phyloP scores from a whole-genome alignment of 306 rosid species.

The Cicer pinnatifidum region DNA sequence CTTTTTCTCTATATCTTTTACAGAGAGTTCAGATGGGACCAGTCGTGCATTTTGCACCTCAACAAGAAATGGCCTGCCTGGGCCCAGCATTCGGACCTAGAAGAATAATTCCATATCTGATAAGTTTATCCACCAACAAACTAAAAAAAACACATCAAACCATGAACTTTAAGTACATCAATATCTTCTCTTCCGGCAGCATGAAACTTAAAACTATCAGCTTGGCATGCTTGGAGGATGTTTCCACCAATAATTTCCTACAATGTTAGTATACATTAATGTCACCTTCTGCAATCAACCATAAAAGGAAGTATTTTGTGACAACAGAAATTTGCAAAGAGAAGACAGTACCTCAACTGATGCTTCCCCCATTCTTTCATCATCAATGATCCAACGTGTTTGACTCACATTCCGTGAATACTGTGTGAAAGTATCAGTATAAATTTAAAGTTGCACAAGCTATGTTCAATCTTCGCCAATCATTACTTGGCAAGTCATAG shows the following conservation, averaged over 20 bases:
- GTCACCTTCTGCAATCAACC: constrained; percentile 43
- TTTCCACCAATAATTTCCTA: constrained; percentile 81
- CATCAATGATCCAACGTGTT: constrained; percentile 90
- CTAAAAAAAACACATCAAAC: constrained; percentile 35
- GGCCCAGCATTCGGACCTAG: constrained; percentile 94
- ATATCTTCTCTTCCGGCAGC: constrained; percentile 99
- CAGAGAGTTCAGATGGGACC: constrained; percentile 61
- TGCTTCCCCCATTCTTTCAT: constrained; percentile 97
- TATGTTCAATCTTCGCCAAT: constrained; percentile 34
- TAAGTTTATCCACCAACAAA: constrained; percentile 33
- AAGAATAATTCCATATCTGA: constrained; percentile 43
- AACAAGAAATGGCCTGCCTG: constrained; percentile 91
- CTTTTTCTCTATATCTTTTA: constrained; percentile 59
- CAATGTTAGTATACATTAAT: constrained; percentile 42
- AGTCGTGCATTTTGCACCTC: constrained; percentile 79
- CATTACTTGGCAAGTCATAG: constrained; percentile 32
- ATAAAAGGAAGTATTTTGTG: constrained; percentile 34
- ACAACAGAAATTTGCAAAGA: constrained; percentile 24
- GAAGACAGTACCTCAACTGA: constrained; percentile 78
- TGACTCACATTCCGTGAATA: constrained; percentile 97
- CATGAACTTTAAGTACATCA: constrained; percentile 61
- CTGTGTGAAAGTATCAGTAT: constrained; percentile 53
- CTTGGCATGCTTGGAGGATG: constrained; percentile 69
- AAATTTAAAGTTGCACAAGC: constrained; percentile 41
- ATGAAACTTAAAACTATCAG: constrained; percentile 89